Conservation (phyloP, 768 basidiomycete genomes). For the Tylopilus sp. region DNA sequence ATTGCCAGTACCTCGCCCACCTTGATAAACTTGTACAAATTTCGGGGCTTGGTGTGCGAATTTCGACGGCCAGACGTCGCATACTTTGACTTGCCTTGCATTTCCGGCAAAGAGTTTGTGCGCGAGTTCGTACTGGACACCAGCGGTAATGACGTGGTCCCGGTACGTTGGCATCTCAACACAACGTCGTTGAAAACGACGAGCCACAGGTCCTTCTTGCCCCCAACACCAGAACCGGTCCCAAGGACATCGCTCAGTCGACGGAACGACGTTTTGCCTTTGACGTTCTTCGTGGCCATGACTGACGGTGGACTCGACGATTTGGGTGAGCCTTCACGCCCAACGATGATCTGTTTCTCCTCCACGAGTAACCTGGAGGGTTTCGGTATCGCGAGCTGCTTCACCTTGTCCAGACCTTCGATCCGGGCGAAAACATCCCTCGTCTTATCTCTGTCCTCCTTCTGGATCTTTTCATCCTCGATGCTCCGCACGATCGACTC, state of each 20-base stretch:
- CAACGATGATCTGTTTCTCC: conserved; percentile 57
- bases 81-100: conserved; percentile 81
- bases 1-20: conserved; percentile 36
- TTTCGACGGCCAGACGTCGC: conserved; percentile 76
- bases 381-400: conserved; percentile 88
- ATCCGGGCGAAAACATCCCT: conserved; percentile 95
- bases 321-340: conserved; percentile 25
- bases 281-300: conserved; percentile 51
- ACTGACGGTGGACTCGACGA: conserved; percentile 36
- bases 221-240: conserved; percentile 47
- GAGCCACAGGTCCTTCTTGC: conserved; percentile 90
- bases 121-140: conserved; percentile 64
- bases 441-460: conserved; percentile 94
- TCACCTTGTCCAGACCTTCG: conserved; percentile 92
- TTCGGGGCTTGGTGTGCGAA: conserved; percentile 78
- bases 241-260: conserved; percentile 87
- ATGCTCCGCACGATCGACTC: conserved; percentile 95
- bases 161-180: conserved; percentile 84
- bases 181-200: conserved; percentile 96
- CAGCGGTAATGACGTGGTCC: conserved; percentile 81
- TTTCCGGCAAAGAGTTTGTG: conserved; percentile 77
- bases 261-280: conserved; percentile 84
- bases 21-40: conserved; percentile 92
- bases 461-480: conserved; percentile 96
- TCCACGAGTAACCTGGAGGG: conserved; percentile 84